Conservation (phyloP, 805 yeast species). For the Wickerhamiella vanderwaltii region DNA sequence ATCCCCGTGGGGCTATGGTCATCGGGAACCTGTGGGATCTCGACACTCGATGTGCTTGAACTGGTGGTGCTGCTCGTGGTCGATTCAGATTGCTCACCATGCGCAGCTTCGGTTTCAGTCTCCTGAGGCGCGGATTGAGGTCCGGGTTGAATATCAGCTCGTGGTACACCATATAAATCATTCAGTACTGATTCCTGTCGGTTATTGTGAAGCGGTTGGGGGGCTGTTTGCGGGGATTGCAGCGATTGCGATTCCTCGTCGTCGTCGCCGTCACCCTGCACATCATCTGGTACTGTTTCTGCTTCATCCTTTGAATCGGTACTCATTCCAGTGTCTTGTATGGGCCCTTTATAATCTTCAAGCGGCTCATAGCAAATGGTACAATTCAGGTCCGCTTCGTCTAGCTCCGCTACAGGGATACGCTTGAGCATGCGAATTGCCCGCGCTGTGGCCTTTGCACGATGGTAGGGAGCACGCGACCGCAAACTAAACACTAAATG, state of each 20-base stretch:
- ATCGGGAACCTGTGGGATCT: no score
- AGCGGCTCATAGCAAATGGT: conserved; percentile 20
- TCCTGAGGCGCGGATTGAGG: no score
- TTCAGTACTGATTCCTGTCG: no score
- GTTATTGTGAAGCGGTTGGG: no score
- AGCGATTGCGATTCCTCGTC: no score
- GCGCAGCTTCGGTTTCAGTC: no score
- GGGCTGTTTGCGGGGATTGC: not conserved
- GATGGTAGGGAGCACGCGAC: not conserved
- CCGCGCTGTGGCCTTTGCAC: conserved; percentile 4
- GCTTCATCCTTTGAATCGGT: not conserved
- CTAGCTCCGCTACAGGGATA: conserved; percentile 9
- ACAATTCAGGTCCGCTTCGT: conserved; percentile 16
- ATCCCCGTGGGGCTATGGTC: conserved; percentile 55
- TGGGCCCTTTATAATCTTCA: no score
- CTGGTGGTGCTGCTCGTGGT: not conserved
- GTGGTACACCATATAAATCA: no score
- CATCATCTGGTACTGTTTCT: not conserved
- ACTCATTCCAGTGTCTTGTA: no score
- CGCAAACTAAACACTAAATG: conserved; percentile 3
- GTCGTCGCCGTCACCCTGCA: not conserved
- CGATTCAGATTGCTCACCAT: not conserved
- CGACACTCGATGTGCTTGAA: no score
- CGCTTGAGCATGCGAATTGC: conserved; percentile 7
- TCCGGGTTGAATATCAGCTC: no score